Percentiles rank a stretch among this genome's conserved stretches.
These are phyloP conservation scores for Coniochaeta sp. DNA, from an alignment of 2,329 filamentous ascomycete genomes.

Conservation along the genomic window DNA sequence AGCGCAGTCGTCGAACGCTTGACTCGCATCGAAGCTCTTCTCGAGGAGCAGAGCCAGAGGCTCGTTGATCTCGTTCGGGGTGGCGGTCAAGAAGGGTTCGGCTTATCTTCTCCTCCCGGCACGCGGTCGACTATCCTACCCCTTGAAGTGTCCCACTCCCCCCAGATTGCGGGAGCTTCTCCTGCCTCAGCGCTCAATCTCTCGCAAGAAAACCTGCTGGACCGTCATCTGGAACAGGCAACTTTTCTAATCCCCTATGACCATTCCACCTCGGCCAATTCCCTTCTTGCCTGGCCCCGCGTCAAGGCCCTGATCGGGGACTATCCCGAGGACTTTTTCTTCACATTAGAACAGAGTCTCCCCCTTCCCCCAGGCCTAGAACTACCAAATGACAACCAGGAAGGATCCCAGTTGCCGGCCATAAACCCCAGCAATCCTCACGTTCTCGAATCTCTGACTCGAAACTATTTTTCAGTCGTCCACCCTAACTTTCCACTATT, in stretches of 20 bases:
- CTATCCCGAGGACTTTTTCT: constrained; percentile 20
- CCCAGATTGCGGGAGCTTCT: constrained; percentile 5
- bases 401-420: not conserved
- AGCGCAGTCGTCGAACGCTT: constrained; percentile 28
- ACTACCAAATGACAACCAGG: constrained; percentile 11
- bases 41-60: constrained; percentile 17
- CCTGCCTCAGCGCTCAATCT: constrained; percentile 8
- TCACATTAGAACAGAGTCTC: constrained; percentile 18
- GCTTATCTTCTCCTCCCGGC: not conserved
- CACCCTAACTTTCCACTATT: constrained; percentile 21
- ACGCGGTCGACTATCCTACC: not conserved
- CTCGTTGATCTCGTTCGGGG: constrained; percentile 11
- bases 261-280: constrained; percentile 22
- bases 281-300: constrained; percentile 17
- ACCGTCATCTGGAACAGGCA: not conserved
- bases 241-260: constrained; percentile 15
- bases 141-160: not conserved
- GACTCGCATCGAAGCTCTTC: constrained; percentile 26
- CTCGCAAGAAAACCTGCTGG: constrained; percentile 4
- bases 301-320: constrained; percentile 22
- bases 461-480: constrained; percentile 17
- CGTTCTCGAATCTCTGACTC: constrained; percentile 16
- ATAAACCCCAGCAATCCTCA: not conserved
- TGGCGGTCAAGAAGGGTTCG: not conserved
- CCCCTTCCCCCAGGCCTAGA: constrained; percentile 12